Evolutionary conservation across 345 rosid genomes (phyloP), one percentile per base, ranked within the genome.

Genomic region (Murraya koenigii): DNA sequence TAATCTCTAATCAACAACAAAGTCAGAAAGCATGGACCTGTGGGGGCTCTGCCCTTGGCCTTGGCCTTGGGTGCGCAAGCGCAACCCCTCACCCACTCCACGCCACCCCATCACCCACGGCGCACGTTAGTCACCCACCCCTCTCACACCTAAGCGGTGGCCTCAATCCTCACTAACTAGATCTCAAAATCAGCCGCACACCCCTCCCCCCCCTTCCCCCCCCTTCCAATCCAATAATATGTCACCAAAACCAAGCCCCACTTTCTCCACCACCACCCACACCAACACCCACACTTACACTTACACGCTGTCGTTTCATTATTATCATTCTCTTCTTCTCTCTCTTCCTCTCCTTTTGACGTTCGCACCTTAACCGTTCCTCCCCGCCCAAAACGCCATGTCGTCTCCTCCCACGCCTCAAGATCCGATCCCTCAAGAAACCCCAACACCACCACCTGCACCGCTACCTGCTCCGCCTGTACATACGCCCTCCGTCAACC

Each of bases 181-280:
- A 82, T 84, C 89, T 81, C 84, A 77, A 84, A 83, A 81, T 81
- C 89, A 89, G 87, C 97, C 90, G 88, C 87, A 84, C 83, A 67
- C 80, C 69, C 86, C 85, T 79, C 87, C 83, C 66, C 32, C 75
- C 13, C 83, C 66, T 26, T 74, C 13, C 77, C 70, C 78, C 80
- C 79, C 71, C 52, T 25, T 20, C 52, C 19, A 78, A 71, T 25
- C 72, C 82, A 87, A 83, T 85, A 87, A 83, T 85, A 86, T 86
- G 87, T 65, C 88, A 66, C 80, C 89, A 69, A 80, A 79, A 66
- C 80, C 89, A 69, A 80, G 78, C 81, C 80, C 89, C 86, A 78
- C 85, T 77, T 65, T 52, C 81, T n/a, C 80, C 75, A 14, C 76
- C 76, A 56, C 76, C 80, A 33, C 69, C 75, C 14, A 23, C 59